Percentiles rank a stretch among this genome's conserved stretches.
Evolutionary conservation across 208 protist species (phyloP).

Genomic region (Trypanosoma theileri): DNA sequence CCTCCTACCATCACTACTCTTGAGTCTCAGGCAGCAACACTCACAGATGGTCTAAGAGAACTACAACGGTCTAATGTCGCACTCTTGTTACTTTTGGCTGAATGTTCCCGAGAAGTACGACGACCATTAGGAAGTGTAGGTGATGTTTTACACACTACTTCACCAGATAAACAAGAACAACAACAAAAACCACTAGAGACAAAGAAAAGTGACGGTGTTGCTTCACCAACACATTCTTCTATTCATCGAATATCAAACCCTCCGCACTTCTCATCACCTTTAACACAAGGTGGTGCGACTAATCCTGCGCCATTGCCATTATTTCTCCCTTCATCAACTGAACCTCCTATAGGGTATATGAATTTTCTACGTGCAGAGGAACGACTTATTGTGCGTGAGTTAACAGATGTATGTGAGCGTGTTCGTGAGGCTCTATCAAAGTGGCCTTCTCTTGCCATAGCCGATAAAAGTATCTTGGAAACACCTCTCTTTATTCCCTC

Average conservation of each 20-base stretch:
- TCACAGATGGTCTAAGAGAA: conserved; percentile 27
- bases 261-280: neutral
- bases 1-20: conserved; percentile 12
- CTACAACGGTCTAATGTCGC: conserved; percentile 23
- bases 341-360: conserved; percentile 14
- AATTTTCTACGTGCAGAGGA: conserved; percentile 23
- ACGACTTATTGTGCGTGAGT: conserved; percentile 24
- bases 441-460: neutral
- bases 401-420: conserved; percentile 11
- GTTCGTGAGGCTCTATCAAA: conserved; percentile 19
- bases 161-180: conserved; percentile 2
- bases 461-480: conserved; percentile 19
- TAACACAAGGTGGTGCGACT: neutral
- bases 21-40: conserved; percentile 15
- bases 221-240: neutral
- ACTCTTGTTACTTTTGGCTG: conserved; percentile 12
- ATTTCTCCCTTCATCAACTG: neutral
- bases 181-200: neutral
- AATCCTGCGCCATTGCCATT: neutral
- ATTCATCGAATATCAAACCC: neutral
- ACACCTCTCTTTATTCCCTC: conserved; percentile 30
- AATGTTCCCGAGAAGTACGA: conserved; percentile 23
- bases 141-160: neutral
- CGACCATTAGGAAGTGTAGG: conserved; percentile 17
- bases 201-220: neutral